Evolutionary conservation across 352 stramenopile genomes (phyloP), one percentile per base, ranked within the genome.

Genomic region (Pythium folliculosum): DNA sequence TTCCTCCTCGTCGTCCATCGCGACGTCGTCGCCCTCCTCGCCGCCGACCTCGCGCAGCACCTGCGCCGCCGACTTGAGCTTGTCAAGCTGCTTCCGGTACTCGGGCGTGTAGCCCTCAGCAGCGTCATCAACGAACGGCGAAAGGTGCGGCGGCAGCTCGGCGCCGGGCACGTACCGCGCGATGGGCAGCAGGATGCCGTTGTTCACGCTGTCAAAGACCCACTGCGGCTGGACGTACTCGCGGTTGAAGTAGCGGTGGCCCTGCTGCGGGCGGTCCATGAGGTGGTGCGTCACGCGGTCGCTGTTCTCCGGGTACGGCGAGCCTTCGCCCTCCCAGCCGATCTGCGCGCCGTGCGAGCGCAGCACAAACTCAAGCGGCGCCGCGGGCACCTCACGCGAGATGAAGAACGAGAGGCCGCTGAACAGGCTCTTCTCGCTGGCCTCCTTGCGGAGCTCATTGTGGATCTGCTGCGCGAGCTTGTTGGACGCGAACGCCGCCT

Each of bases 201-300:
- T 98, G 81, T 99, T 99, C 32, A 98, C 85, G 32, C 86, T 97
- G 84, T 99, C 98, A 56, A 99, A 97, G 25, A 99, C 84, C 98
- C 98, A 99, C 77, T 99, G 98, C 38, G 98, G 98, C 83, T 99
- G 98, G 48, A 99, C 86, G 69, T 97, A 99, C 78, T 99, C 97
- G 70, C 96, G 86, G 70, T 86, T 93, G 47, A 94, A 94, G 77
- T 95, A 94, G 5, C 77, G 87, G 61, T 95, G 80, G 16, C 89
- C 89, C 37, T 98, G 89, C 58, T 97, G 94, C 13, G 92, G 93
- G 23, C 96, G 89, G 73, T 99, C 97, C 70, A 98, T 92, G 56
- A 99, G 75, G 75, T 99, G 94, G 83, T 99, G 98, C 45, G 97
- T 99, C 69, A 99, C 98, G 40, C 81, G 83, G 32, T 89, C 63